phyloP scores from a whole-genome alignment of 1,284 basidiomycete genomes.

The Chalciporus piperatoides region DNA sequence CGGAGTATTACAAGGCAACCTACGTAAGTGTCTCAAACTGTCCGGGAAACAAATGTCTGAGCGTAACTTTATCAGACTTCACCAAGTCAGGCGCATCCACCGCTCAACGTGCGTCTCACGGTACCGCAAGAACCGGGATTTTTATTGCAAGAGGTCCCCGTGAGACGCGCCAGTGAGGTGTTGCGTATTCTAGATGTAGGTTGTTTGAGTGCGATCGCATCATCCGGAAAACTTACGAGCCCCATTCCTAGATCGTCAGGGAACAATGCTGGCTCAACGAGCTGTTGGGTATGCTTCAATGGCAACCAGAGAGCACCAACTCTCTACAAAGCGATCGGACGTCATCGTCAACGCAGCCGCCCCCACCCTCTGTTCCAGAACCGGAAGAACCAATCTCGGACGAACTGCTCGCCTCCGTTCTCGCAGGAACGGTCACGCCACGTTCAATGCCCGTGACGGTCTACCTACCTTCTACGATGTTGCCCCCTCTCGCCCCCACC shows the following conservation, averaged over 20 bases:
- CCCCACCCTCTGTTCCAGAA: conserved; percentile 45
- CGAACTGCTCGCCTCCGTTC: conserved; percentile 29
- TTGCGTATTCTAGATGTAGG: conserved; percentile 67
- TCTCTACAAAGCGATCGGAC: conserved; percentile 15
- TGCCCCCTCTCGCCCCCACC: conserved; percentile 22
- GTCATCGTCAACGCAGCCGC: conserved; percentile 17
- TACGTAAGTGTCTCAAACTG: conserved; percentile 36
- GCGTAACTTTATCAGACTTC: conserved; percentile 44
- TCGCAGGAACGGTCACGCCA: conserved; percentile 30
- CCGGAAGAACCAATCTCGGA: conserved; percentile 23
- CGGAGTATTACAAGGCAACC: conserved; percentile 38
- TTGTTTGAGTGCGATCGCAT: conserved; percentile 1
- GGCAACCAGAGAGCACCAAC: conserved; percentile 44
- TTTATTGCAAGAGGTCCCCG: conserved; percentile 61
- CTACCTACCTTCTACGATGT: conserved; percentile 28
- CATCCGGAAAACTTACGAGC: conserved; percentile 1
- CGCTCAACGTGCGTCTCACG: conserved; percentile 59
- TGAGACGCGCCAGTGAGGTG: conserved; percentile 64
- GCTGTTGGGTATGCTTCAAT: conserved; percentile 51
- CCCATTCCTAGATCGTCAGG: conserved; percentile 53
- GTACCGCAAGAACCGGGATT: conserved; percentile 71
- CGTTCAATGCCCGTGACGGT: conserved; percentile 33
- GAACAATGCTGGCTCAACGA: conserved; percentile 81
- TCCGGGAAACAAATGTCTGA: conserved; percentile 5
- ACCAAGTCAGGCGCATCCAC: conserved; percentile 59